A percentile compares a stretch with the other conserved stretches of the same genome.
Conservation (phyloP, 1,139 yeast genomes). For the Suhomyces panamericanus region DNA sequence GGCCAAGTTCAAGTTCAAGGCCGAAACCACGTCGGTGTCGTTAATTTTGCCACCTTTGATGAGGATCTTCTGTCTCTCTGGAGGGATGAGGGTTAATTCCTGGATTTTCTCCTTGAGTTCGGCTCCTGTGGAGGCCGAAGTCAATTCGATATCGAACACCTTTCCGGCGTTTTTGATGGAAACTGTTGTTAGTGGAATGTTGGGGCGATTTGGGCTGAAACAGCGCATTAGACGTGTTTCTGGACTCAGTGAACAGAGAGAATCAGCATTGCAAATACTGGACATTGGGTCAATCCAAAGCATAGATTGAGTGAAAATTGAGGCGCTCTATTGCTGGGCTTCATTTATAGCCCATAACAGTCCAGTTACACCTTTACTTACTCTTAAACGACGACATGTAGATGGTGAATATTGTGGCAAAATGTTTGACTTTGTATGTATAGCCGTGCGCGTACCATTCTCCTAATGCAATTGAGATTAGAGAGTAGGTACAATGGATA, state of each 20-base stretch:
- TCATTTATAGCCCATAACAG: background rate
- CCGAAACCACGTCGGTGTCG: conserved; percentile 57
- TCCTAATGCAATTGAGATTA: background rate
- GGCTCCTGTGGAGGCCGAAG: conserved; percentile 57
- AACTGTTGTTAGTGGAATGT: conserved; percentile 31
- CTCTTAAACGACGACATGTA: conserved; percentile 11
- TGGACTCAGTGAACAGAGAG: no score
- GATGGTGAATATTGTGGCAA: conserved; percentile 8
- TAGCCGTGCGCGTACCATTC: conserved; percentile 8
- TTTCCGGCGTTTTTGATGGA: conserved; percentile 85
- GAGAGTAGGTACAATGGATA: background rate
- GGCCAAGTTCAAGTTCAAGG: conserved; percentile 58
- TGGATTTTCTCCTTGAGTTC: conserved; percentile 71
- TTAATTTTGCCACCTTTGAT: conserved; percentile 85
- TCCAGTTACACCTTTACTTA: conserved; percentile 1
- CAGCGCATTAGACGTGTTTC: no score
- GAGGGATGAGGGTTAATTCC: conserved; percentile 76
- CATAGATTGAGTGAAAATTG: no score
- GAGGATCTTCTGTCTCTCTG: conserved; percentile 84
- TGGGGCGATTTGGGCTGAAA: no score
- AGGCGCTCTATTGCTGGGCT: background rate
- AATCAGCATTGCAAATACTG: no score
- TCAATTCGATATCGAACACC: conserved; percentile 66
- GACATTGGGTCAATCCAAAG: no score
- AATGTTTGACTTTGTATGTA: background rate